Conservation (phyloP, 306 rosid species). For the Rosa lucieae region DNA sequence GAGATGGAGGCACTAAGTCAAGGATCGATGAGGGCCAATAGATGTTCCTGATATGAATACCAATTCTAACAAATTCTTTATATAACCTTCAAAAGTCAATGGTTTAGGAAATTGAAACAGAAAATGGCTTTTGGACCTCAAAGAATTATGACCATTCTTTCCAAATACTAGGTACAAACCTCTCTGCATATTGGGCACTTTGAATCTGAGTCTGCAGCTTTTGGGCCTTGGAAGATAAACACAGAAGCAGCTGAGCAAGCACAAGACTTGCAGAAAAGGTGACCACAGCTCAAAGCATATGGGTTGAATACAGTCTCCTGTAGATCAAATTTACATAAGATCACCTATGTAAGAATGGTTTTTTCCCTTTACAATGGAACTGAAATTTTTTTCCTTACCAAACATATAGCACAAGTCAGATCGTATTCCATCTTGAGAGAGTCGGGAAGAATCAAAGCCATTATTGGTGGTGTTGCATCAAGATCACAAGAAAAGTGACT, state of each 20-base stretch:
- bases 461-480: slow-evolving; percentile 34
- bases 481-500: slow-evolving; percentile 61
- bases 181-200: slow-evolving; percentile 95
- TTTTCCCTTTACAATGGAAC: neutral
- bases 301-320: slow-evolving; percentile 81
- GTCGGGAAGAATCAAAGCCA: slow-evolving; percentile 71
- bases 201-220: slow-evolving; percentile 54
- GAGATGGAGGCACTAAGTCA: neutral
- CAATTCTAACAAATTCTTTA: neutral
- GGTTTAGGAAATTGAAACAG: neutral
- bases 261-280: slow-evolving; percentile 89
- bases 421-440: slow-evolving; percentile 63
- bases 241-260: slow-evolving; percentile 89
- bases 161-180: slow-evolving; percentile 44
- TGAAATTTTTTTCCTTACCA: slow-evolving; percentile 56
- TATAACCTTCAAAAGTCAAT: neutral
- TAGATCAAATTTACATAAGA: slow-evolving; percentile 25
- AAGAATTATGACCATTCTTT: neutral
- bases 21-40: neutral
- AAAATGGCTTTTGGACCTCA: neutral
- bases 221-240: slow-evolving; percentile 73
- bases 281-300: slow-evolving; percentile 87
- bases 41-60: neutral
- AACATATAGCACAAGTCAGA: slow-evolving; percentile 85
- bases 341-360: slow-evolving; percentile 10